phyloP scores from a whole-genome alignment of 164 flowering plant species.

The Annona squamosa region DNA sequence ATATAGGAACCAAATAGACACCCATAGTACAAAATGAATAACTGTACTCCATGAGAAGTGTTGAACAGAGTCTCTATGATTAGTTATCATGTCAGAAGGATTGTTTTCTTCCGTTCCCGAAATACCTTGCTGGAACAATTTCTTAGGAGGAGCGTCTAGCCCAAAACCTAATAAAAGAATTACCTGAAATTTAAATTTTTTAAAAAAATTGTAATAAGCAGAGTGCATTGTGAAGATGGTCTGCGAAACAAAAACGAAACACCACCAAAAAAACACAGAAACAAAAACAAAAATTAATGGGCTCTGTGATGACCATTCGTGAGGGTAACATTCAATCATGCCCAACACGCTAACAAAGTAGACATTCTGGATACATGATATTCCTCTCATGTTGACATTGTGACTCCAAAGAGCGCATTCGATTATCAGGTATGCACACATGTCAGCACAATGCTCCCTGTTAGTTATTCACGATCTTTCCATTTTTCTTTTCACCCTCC shows the following conservation, averaged over 20 bases:
- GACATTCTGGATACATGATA: neutral
- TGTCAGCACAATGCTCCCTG: neutral
- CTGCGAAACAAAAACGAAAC: neutral
- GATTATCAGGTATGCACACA: neutral
- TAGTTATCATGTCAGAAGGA: conserved; percentile 16
- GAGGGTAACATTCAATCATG: neutral
- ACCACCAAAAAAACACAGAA: too few species aligned
- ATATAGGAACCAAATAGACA: conserved; percentile 54
- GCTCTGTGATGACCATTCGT: neutral
- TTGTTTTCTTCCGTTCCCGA: conserved; percentile 17
- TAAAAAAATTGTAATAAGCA: neutral
- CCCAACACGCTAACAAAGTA: neutral
- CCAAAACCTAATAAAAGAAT: conserved; percentile 74
- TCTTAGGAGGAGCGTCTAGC: conserved; percentile 78
- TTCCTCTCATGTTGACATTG: neutral
- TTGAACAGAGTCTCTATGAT: conserved; percentile 7
- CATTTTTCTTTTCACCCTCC: neutral
- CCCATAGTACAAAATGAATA: conserved; percentile 59
- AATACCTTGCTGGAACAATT: conserved; percentile 41
- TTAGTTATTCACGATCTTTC: neutral
- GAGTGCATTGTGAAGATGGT: neutral
- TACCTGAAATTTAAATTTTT: conserved; percentile 33
- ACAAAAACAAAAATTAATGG: neutral
- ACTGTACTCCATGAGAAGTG: conserved; percentile 56
- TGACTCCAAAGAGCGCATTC: neutral